A percentile compares a stretch with the other conserved stretches of the same genome.
Conservation (phyloP, 345 rosid genomes). For the Brassica cretica region DNA sequence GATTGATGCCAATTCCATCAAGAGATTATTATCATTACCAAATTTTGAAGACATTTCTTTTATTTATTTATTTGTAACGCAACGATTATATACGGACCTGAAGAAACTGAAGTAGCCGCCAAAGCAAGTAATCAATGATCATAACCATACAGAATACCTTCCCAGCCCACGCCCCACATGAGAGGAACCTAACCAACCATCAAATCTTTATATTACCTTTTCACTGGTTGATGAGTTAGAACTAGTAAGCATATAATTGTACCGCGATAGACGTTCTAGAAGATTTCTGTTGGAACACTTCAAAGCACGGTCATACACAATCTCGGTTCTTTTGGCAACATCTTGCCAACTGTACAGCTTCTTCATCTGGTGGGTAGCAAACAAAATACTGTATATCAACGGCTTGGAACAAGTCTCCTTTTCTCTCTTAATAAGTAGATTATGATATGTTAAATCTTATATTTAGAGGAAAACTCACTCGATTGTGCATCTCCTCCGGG, state of each 20-base stretch:
- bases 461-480: constrained; percentile 47
- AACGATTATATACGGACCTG: constrained; percentile 47
- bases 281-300: constrained; percentile 67
- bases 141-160: constrained; percentile 90
- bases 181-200: constrained; percentile 58
- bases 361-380: constrained; percentile 46
- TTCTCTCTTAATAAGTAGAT: background rate
- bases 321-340: constrained; percentile 92
- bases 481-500: constrained; percentile 81
- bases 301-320: constrained; percentile 76
- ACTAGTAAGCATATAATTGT: constrained; percentile 26
- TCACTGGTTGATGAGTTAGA: background rate
- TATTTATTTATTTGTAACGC: background rate
- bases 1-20: background rate
- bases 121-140: constrained; percentile 78
- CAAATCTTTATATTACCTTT: background rate
- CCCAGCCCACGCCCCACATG: constrained; percentile 96
- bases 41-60: background rate
- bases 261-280: constrained; percentile 66
- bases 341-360: constrained; percentile 93
- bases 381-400: background rate
- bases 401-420: background rate
- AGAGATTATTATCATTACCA: background rate
- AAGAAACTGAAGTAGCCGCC: constrained; percentile 60
- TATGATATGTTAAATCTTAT: background rate